These are phyloP conservation scores for Cubamyces lactineus DNA, from an alignment of 768 basidiomycete species.

Conservation along the genomic window DNA sequence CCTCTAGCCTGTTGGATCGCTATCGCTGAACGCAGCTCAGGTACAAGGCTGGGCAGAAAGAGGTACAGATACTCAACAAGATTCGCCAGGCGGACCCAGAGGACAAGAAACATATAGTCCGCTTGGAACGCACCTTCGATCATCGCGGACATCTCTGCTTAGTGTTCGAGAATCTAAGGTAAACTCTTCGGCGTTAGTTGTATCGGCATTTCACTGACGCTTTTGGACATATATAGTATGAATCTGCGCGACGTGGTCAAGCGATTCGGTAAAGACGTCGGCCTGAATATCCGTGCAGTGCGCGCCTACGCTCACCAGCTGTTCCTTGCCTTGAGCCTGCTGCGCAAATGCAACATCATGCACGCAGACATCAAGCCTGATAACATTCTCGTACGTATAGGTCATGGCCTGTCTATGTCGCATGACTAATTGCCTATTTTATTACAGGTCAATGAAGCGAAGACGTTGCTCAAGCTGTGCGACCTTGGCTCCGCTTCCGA, in stretches of 20 bases:
- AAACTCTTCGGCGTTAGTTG: slow-evolving; percentile 22
- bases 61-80: slow-evolving; percentile 86
- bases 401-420: neutral
- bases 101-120: slow-evolving; percentile 94
- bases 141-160: slow-evolving; percentile 96
- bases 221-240: slow-evolving; percentile 61
- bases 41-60: slow-evolving; percentile 94
- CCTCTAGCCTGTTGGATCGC: neutral
- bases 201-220: slow-evolving; percentile 5
- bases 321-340: slow-evolving; percentile 81
- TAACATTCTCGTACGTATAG: slow-evolving; percentile 81
- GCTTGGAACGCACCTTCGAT: slow-evolving; percentile 94
- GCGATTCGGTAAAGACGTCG: slow-evolving; percentile 97
- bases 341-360: slow-evolving; percentile 91
- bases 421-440: neutral
- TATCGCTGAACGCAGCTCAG: slow-evolving; percentile 43
- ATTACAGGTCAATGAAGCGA: slow-evolving; percentile 87
- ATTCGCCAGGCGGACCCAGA: slow-evolving; percentile 89
- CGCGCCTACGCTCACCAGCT: slow-evolving; percentile 98
- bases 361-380: slow-evolving; percentile 99
- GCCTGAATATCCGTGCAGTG: slow-evolving; percentile 95
- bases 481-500: slow-evolving; percentile 98
- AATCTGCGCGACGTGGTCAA: slow-evolving; percentile 98
- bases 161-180: slow-evolving; percentile 95
- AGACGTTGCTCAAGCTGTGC: slow-evolving; percentile 91